Evolutionary conservation across 306 rosid species (phyloP), one percentile per base, ranked within the genome.

Genomic region (Ceratonia siliqua): DNA sequence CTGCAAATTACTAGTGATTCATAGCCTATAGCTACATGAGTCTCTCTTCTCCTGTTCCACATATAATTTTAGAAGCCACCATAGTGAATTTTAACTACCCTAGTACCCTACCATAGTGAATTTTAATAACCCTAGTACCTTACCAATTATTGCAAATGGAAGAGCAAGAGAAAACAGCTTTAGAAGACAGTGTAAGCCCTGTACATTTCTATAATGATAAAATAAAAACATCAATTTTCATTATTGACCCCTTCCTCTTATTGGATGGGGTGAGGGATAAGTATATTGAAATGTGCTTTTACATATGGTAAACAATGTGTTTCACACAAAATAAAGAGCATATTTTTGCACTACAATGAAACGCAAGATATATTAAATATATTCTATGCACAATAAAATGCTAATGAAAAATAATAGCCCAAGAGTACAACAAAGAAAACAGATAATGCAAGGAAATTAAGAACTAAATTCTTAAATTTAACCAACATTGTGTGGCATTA

Each of bases 31-130:
- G 25, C 53, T 24, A 24, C 41, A 38, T 24, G 36, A 70, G 7
- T 46, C 33, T 56, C 54, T 11, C 70, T 22, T 61, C 28, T 27
- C 46, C 46, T 61, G n/a, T 41, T 45, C 69, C 32, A 32, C 69
- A 49, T 45, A 36, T n/a, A 62, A 30, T 59, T 73, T 21, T 38
- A 20, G 33, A 14, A 56, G 21, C 22, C 25, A 54, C 21, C 64
- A 38, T 0, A 24, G 41, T 1, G 1, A 24, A 22, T 27, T 18
- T 61, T 21, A 50, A 33, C 15, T 30, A 1, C 49, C 36, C n/a
- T 32, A 17, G 41, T 32, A 30, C 22, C 13, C 13, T 35, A 33
- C 52, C 46, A 10, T n/a, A n/a, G n/a, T n/a, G 25, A 24, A 22
- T 27, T 18, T 61, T 21, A 50, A 33, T 9, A 45, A 1, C 49